These are phyloP conservation scores for Kregervanrija fluxuum DNA, from an alignment of 805 yeast species.

Conservation along the genomic window DNA sequence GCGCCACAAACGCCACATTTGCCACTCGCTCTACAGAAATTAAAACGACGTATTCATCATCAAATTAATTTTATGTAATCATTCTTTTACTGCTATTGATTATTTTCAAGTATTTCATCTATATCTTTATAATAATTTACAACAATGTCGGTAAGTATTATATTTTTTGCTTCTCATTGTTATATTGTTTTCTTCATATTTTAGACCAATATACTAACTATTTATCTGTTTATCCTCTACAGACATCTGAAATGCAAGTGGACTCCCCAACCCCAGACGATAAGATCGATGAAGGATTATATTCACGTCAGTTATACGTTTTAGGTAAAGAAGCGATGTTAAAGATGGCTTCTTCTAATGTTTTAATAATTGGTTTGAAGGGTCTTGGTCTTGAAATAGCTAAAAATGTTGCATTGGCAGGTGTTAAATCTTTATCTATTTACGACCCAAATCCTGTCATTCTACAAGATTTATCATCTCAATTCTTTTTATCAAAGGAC, in stretches of 20 bases:
- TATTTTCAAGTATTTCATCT: too few species aligned
- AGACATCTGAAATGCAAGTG: constrained; percentile 35
- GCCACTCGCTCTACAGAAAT: too few species aligned
- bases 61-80: too few species aligned
- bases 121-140: too few species aligned
- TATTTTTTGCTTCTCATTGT: too few species aligned
- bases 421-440: constrained; percentile 84
- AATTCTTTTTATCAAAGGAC: constrained; percentile 64
- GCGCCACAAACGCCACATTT: too few species aligned
- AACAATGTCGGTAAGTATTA: too few species aligned
- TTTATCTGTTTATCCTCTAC: background rate
- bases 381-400: constrained; percentile 97
- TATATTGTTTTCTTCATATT: background rate
- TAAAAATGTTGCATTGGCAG: constrained; percentile 93
- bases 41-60: too few species aligned
- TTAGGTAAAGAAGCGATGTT: constrained; percentile 98
- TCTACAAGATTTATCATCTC: constrained; percentile 75
- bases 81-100: too few species aligned
- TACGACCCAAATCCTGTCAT: constrained; percentile 72
- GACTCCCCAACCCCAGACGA: constrained; percentile 31
- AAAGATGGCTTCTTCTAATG: constrained; percentile 90
- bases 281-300: constrained; percentile 85
- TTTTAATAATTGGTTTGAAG: constrained; percentile 80
- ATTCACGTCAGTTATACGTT: constrained; percentile 95
- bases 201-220: background rate